A percentile compares a stretch with the other conserved stretches of the same genome.
phyloP scores from a whole-genome alignment of 805 yeast genomes.

The Priceomyces melissophilus region DNA sequence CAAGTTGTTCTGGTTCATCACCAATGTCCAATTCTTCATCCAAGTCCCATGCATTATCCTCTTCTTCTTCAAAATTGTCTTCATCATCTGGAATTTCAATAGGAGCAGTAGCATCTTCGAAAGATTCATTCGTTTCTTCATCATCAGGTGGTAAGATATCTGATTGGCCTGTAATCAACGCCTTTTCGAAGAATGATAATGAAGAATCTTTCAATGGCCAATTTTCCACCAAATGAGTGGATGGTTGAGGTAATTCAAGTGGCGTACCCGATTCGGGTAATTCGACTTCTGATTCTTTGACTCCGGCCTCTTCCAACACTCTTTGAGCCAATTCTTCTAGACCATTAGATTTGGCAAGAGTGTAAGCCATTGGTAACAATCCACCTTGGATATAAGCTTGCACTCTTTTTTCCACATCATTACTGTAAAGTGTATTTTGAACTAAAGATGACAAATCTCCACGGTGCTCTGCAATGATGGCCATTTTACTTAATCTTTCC shows the following conservation, averaged over 20 bases:
- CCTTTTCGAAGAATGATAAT: conserved; percentile 80
- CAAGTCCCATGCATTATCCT: conserved; percentile 75
- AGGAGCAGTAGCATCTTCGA: conserved; percentile 15
- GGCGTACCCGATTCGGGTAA: conserved; percentile 53
- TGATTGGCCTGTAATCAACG: conserved; percentile 66
- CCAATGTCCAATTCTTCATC: conserved; percentile 74
- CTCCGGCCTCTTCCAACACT: conserved; percentile 67
- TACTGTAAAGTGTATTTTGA: conserved; percentile 76
- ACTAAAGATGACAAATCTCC: conserved; percentile 76
- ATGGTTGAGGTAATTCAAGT: conserved; percentile 46
- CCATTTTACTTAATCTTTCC: conserved; percentile 77
- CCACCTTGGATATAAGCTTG: conserved; percentile 74
- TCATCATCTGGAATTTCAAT: conserved; percentile 35
- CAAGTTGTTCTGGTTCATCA: conserved; percentile 42
- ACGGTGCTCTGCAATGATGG: conserved; percentile 83
- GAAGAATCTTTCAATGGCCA: conserved; percentile 84
- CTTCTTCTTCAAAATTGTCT: conserved; percentile 49
- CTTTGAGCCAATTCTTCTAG: conserved; percentile 69
- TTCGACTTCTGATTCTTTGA: conserved; percentile 58
- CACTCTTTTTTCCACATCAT: conserved; percentile 72
- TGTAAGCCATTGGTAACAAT: conserved; percentile 83
- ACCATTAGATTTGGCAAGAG: conserved; percentile 86
- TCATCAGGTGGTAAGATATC: conserved; percentile 59
- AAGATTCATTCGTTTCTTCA: conserved; percentile 18
- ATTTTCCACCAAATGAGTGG: conserved; percentile 43